Evolutionary conservation across 2,329 filamentous ascomycete genomes (phyloP), one percentile per base, ranked within the genome.

Genomic region (Blumeriella jaapii): DNA sequence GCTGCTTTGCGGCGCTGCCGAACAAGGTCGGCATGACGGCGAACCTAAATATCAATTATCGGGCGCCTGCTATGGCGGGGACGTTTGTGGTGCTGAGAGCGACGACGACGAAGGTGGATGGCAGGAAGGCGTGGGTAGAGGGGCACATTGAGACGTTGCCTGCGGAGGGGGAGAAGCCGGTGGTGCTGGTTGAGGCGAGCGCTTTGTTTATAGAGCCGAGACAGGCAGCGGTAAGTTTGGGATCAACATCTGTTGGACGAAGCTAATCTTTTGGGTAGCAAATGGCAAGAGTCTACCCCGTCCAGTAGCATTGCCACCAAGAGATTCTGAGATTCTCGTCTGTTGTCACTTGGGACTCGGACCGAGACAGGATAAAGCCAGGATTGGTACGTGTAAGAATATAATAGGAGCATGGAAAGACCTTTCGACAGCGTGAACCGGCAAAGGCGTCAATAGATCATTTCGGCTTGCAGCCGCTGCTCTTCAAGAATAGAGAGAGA

Each of bases 41-140:
- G 33, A 89, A 78, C 53, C 63, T 98, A 50, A 86, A 71, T 48
- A 64, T 82, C 48, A 78, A 93, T 59, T 98, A 95, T 61, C 76
- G 80, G 50, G 75, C 74, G 42, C 91, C 91, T 4, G 79, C 82
- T 28, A 74, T 71, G 50, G 85, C 86, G 5, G 72, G 74, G 14
- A 71, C 72, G 41, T 91, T 81, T 54, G 64, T 93, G 18, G 83
- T 93, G 27, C 61, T 98, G 39, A 69, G 72, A 42, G 87, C 84
- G 3, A 72, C 75, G 55, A 94, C 87, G 13, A 78, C 73, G 7
- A 87, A 81, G 62, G 82, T 89, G 1, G 86, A 96, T 55, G 89
- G 91, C 1, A 70, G 91, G 43, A 96, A 96, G 64, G 89, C 86
- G 9, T 95, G 85, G 85, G 85, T 95, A 1, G 79, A 82, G 61